Base-by-base conservation (phyloP, 2,329 filamentous ascomycete genomes). In the Aureobasidium sp. region DNA sequence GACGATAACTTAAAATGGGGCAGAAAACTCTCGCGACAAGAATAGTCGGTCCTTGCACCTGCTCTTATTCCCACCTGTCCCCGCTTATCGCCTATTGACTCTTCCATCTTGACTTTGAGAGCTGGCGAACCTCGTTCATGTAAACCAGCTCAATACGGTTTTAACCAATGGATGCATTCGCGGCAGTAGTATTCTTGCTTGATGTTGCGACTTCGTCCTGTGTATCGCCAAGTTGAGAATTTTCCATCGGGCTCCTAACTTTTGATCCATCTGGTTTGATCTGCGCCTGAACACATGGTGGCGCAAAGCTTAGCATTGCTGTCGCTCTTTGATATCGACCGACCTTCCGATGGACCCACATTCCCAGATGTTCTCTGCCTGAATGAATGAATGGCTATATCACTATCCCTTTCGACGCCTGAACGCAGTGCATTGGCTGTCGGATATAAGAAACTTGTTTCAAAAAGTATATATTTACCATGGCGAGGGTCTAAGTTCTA, bases 1-100 rank as follows among this genome's bases (percentile, higher is more conserved):
- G 34, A 17, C 14, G 5, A 14, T 37, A 14, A 7, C 27, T 12
- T 7, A 12, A 29, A 37, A n/a, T 24, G 27, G 32, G 44, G 44
- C 21, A 8, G n/a, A 48, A 48, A 48, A 48, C 30, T 48, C 44
- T 48, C 44, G 22, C 41, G 29, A 45, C 44, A 19, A 48, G 32
- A 34, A 48, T 37, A 34, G 44, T 37, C 37, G 44, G 44, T n/a
- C 44, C 44, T 14, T 14, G 32, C 44, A 25, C 21, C 21, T 34
- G 19, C 29, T 29, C 30, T 48, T 48, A 48, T 48, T 48, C 44
- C 44, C 44, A 47, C 42, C 24, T 48, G 30, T 48, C 37, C 32
- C 44, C 44, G 44, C 44, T 22, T 34, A 5, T 12, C 14, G 21
- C 19, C 37, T 38, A 17, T n/a, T 48, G 44, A 37, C 30, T 47